Base-by-base conservation (phyloP, 225 moss, liverwort and hornwort genomes). In the Pleurozium schreberi region DNA sequence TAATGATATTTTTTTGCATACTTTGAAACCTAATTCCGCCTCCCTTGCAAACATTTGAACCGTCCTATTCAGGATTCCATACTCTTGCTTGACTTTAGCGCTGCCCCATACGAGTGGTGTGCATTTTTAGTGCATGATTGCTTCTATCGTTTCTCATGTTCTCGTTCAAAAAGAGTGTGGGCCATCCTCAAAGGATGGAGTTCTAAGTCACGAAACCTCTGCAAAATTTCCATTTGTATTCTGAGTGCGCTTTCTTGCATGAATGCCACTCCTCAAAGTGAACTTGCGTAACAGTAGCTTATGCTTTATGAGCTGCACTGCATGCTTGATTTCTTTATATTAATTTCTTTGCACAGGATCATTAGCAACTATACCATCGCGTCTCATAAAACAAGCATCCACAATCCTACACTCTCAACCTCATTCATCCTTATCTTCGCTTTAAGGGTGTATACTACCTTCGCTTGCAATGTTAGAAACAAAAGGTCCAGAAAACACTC, bases 361-460 rank as follows among this genome's bases (percentile, higher is more conserved):
- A n/a, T 57, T 42, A 31, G 4, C 14, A 57, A 42, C 57, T 40
- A 10, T 3, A 26, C 47, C 34, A 27, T 62, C 10, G 21, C 34
- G 27, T 34, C 45, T 34, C 31, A 3, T 16, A 1, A 64, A 45
- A 38, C 50, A 62, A 80, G 80, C 42, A 80, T 43, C 80, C 60
- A 80, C 43, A 60, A 20, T 36, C 62, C 49, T 63, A 8, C n/a
- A 61, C 60, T 68, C 50, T 65, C 58, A 55, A 47, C 63, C 80
- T 79, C 84, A 89, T 84, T 75, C 91, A 81, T 75, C 89, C 89
- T 91, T 87, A 91, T 91, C 91, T 81, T 66, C 47, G 58, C 42
- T 68, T 61, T 49, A 12, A 8, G n/a, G n/a, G n/a, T n/a, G n/a
- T n/a, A n/a, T n/a, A 49, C 53, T 55, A 34, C 36, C 71, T 83